Evolutionary conservation across 306 rosid species (phyloP), one percentile per base, ranked within the genome.

Genomic region (Acacia acuminata): DNA sequence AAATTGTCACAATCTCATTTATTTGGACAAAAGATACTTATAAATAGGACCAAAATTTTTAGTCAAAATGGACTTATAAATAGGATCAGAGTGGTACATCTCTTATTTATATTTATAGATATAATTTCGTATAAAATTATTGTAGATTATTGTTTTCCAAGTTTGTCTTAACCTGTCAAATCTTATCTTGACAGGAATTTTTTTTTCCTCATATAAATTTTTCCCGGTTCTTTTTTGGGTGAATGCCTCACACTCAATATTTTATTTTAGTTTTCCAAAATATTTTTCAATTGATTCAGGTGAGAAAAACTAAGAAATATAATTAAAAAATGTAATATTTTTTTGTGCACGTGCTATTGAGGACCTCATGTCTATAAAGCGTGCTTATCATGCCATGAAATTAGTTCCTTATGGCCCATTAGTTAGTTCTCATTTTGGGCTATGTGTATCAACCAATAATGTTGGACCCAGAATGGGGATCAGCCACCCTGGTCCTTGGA

Each of bases 291-390:
- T 13, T 24, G 63, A 61, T 64, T 19, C 43, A 22, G 15, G 27
- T 25, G 36, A 30, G 12, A 15, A 61, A 76, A 42, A 12, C 63
- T 2, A 25, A 63, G 69, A 34, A 71, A 58, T 10, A 56, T 42
- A 44, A 19, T 67, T n/a, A 3, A 60, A 60, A 60, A 60, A 60
- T 24, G 7, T 25, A 60, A 11, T 60, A n/a, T 44, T 61, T 44
- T 61, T 85, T 79, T 24, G 11, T 66, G 77, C 82, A 77, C 79
- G 81, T 85, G 79, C 77, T 67, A 53, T 9, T 51, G 53, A 67
- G 86, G 61, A 67, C 30, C 32, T 13, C 24, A 1, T 9, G 0
- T 76, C 42, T 77, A 77, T 87, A 79, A 82, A 85, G 68, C 83
- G 77, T 84, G 86, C 27, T 20, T 43, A 32, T 73, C 30, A 47